phyloP scores from a whole-genome alignment of 2,329 filamentous ascomycete species.

The Colletotrichum sp. region DNA sequence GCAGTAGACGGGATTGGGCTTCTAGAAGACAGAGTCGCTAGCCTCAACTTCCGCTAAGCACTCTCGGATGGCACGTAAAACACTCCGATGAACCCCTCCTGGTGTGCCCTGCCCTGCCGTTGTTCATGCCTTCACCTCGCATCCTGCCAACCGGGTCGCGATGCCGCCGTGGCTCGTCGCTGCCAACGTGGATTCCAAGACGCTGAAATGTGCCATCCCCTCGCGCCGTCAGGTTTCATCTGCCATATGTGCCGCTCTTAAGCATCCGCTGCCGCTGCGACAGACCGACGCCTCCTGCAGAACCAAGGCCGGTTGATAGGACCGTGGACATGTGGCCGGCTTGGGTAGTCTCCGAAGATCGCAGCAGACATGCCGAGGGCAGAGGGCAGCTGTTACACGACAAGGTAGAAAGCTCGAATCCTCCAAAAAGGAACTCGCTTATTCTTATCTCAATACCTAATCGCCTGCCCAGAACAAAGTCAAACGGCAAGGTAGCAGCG shows the following conservation, averaged over 20 bases:
- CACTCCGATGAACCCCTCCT: neutral
- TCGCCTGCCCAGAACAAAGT: neutral
- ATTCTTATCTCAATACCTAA: neutral
- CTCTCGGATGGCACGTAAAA: constrained; percentile 1
- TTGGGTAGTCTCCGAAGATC: neutral
- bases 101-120: neutral
- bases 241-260: neutral
- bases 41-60: neutral
- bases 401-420: neutral
- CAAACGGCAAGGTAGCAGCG: neutral
- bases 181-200: neutral
- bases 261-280: neutral
- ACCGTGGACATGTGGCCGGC: neutral
- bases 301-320: neutral
- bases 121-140: neutral
- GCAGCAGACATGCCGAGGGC: neutral
- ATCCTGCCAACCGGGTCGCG: neutral
- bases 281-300: neutral
- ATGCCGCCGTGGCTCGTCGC: neutral
- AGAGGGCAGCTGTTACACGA: neutral
- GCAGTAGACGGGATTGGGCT: neutral
- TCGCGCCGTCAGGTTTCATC: constrained; percentile 3
- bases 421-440: neutral
- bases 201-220: neutral
- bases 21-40: neutral